Conservation (phyloP, 495 filamentous ascomycete genomes). For the Talaromyces proteolyticus region DNA sequence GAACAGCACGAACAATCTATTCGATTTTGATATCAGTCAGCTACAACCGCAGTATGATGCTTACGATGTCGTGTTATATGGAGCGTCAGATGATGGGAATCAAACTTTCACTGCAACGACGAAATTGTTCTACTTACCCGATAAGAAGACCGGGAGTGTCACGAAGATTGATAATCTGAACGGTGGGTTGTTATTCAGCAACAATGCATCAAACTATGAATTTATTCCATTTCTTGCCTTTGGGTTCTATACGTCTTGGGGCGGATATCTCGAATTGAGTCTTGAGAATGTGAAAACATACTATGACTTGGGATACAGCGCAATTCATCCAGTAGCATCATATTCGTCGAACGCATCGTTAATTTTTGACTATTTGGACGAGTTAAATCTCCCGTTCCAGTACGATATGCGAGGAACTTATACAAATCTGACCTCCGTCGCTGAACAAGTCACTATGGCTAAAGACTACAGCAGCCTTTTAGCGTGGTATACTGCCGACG, state of each 20-base stretch:
- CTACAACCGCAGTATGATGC: constrained; percentile 36
- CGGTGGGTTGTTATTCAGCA: constrained; percentile 40
- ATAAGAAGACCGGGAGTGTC: constrained; percentile 47
- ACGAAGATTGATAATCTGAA: constrained; percentile 54
- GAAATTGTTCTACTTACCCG: constrained; percentile 46
- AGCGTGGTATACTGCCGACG: constrained; percentile 58
- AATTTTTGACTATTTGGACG: constrained; percentile 47
- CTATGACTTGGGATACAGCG: constrained; percentile 43
- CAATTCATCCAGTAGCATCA: constrained; percentile 39
- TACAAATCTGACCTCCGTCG: constrained; percentile 45
- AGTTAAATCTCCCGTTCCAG: constrained; percentile 49
- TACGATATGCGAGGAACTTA: constrained; percentile 56
- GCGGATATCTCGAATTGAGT: constrained; percentile 35
- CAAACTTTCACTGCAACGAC: constrained; percentile 35
- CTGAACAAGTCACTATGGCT: constrained; percentile 40
- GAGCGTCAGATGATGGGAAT: constrained; percentile 19
- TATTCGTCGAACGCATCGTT: constrained; percentile 11
- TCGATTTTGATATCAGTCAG: constrained; percentile 34
- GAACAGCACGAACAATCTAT: constrained; percentile 35
- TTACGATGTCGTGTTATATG: constrained; percentile 22
- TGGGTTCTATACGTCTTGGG: constrained; percentile 53
- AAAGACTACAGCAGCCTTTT: constrained; percentile 44
- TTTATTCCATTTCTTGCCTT: constrained; percentile 50
- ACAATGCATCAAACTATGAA: constrained; percentile 14
- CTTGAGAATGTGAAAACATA: constrained; percentile 17